phyloP scores from a whole-genome alignment of 768 basidiomycete species.

The Naganishia antarctica region DNA sequence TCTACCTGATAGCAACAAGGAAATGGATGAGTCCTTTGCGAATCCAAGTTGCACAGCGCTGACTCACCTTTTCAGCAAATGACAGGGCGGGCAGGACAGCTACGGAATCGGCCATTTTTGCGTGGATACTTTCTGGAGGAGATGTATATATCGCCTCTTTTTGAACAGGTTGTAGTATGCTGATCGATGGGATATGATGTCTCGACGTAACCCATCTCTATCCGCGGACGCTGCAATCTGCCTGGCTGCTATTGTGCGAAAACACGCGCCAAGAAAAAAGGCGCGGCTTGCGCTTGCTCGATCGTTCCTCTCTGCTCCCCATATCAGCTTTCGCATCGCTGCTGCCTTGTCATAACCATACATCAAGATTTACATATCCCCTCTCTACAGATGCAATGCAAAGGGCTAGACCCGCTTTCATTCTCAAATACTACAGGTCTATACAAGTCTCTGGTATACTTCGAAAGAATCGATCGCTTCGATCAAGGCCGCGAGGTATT shows the following conservation, averaged over 20 bases:
- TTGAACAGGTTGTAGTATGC: background rate
- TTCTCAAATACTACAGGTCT: too few relatives aligned
- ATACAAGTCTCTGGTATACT: constrained; percentile 18
- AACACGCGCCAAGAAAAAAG: constrained; percentile 7
- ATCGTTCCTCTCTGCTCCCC: background rate
- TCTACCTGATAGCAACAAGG: constrained; percentile 29
- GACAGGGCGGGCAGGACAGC: constrained; percentile 46
- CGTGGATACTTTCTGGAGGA: background rate
- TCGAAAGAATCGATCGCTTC: constrained; percentile 11
- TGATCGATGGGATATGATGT: too few relatives aligned
- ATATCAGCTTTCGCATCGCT: too few relatives aligned
- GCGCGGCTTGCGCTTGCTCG: background rate
- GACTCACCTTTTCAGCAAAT: constrained; percentile 34
- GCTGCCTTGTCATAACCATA: too few relatives aligned
- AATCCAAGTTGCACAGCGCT: constrained; percentile 27
- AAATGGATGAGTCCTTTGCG: background rate
- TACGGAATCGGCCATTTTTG: constrained; percentile 44
- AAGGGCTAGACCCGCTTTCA: too few relatives aligned
- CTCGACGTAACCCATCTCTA: too few relatives aligned
- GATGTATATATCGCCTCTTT: background rate
- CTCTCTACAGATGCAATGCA: too few relatives aligned
- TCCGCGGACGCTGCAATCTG: background rate
- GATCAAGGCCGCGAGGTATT: constrained; percentile 2
- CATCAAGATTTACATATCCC: too few relatives aligned
- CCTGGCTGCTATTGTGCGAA: constrained; percentile 2